These are phyloP conservation scores for Melaleuca quinquenervia DNA, from an alignment of 345 rosid genomes.

Conservation along the genomic window DNA sequence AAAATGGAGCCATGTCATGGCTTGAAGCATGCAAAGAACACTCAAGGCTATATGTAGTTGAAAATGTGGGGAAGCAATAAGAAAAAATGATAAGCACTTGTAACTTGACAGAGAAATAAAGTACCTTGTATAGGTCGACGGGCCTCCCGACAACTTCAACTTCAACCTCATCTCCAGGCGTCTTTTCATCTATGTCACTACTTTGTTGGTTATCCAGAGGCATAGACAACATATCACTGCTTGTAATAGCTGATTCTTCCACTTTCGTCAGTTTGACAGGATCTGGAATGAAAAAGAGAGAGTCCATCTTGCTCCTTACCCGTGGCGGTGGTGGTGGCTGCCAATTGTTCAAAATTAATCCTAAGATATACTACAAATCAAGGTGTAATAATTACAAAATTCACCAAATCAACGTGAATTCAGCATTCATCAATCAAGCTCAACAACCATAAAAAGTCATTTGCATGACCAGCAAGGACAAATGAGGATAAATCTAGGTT, in stretches of 20 bases:
- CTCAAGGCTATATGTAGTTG: background rate
- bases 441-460: background rate
- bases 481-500: background rate
- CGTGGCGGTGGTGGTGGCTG: conserved; percentile 85
- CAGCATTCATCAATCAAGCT: background rate
- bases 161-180: conserved; percentile 40
- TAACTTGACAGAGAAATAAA: background rate
- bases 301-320: conserved; percentile 72
- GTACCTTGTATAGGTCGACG: conserved; percentile 95
- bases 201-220: conserved; percentile 17
- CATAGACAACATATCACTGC: conserved; percentile 10
- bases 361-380: background rate
- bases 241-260: conserved; percentile 25
- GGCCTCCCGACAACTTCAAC: conserved; percentile 85
- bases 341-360: conserved; percentile 2
- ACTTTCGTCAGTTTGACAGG: conserved; percentile 33
- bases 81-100: background rate
- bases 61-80: background rate
- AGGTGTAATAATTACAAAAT: background rate
- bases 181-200: conserved; percentile 26
- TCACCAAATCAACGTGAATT: background rate
- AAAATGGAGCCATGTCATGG: background rate
- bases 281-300: conserved; percentile 73
- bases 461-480: background rate
- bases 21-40: background rate